A percentile compares a stretch with the other conserved stretches of the same genome.
These are phyloP conservation scores for Aphanomyces stellatus DNA, from an alignment of 352 stramenopile species.

Conservation along the genomic window DNA sequence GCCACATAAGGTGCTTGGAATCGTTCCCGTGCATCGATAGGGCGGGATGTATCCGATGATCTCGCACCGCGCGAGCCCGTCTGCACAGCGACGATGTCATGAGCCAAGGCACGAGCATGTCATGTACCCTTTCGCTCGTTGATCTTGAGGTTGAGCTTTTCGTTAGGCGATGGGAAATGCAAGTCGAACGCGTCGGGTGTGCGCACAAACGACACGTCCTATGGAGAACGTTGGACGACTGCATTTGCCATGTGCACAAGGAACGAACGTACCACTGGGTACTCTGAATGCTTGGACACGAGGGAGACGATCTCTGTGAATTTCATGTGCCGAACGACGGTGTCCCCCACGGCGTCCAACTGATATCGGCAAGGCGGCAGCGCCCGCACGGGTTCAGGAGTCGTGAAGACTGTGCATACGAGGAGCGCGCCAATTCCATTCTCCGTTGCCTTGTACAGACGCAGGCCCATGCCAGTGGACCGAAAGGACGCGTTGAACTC, in stretches of 20 bases:
- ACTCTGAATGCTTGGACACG: not conserved
- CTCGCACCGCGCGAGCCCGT: not conserved
- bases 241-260: too few species aligned
- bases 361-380: conserved; percentile 17
- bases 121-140: not conserved
- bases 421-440: conserved; percentile 2
- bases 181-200: not conserved
- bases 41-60: not conserved
- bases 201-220: not conserved
- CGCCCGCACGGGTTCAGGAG: not conserved
- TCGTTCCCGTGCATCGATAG: not conserved
- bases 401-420: not conserved
- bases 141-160: conserved; percentile 12
- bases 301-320: not conserved
- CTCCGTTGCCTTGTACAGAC: not conserved
- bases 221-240: too few species aligned
- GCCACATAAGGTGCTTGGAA: not conserved
- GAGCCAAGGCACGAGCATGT: not conserved
- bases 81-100: not conserved
- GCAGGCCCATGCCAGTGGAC: not conserved
- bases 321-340: not conserved
- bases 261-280: not conserved
- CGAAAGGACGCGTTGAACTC: not conserved
- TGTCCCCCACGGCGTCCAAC: not conserved
- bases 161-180: not conserved